Percentiles rank a stretch among this genome's conserved stretches.
Conservation (phyloP, 139 green algal genomes). For the Dunaliella sp. region DNA sequence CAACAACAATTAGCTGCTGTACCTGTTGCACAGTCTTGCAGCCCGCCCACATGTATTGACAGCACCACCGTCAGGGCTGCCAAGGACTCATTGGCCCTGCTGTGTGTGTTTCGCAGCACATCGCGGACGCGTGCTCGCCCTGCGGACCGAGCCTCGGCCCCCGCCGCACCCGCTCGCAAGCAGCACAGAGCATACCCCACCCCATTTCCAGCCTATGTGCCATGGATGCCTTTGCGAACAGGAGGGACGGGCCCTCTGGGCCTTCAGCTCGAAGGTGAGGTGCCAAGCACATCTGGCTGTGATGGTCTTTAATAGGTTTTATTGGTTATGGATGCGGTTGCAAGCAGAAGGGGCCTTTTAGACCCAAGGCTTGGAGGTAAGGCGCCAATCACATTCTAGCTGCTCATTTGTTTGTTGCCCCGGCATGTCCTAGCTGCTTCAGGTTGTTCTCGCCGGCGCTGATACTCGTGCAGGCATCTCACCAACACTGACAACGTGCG, state of each 20-base stretch:
- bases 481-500: too few relatives aligned
- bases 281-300: too few relatives aligned
- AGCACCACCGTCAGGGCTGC: neutral
- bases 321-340: neutral
- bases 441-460: too few relatives aligned
- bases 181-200: neutral
- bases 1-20: too few relatives aligned
- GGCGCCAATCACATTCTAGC: too few relatives aligned
- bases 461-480: too few relatives aligned
- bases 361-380: too few relatives aligned
- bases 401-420: too few relatives aligned
- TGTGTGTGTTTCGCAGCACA: too few relatives aligned
- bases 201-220: neutral
- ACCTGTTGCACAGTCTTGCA: neutral
- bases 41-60: neutral
- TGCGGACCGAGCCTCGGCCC: neutral
- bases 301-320: too few relatives aligned
- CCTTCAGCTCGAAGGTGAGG: neutral
- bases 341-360: neutral
- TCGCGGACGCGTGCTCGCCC: neutral
- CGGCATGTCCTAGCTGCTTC: too few relatives aligned
- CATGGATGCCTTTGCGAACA: neutral
- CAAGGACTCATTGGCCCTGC: neutral
- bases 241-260: neutral
- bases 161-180: neutral